Evolutionary conservation across 2,329 filamentous ascomycete species (phyloP).

Genomic region (Trichoderma pleuroti): DNA sequence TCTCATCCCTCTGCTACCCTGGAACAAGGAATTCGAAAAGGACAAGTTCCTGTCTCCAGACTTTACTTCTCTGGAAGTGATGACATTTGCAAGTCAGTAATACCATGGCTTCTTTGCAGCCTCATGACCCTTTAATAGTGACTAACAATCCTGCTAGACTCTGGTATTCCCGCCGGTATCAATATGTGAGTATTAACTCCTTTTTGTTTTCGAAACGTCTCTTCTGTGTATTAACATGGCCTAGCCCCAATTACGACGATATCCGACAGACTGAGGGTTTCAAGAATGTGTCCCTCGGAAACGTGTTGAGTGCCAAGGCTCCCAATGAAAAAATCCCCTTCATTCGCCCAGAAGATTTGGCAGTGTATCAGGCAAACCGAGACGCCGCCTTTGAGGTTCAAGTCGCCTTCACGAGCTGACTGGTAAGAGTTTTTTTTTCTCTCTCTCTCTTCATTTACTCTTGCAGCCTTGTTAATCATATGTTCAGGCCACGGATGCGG

Average conservation of each 20-base stretch:
- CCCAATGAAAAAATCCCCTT: slow-evolving; percentile 92
- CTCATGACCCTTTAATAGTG: slow-evolving; percentile 30
- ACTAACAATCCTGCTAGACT: slow-evolving; percentile 37
- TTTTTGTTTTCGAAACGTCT: not conserved
- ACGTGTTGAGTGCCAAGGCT: slow-evolving; percentile 86
- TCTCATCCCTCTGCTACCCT: slow-evolving; percentile 87
- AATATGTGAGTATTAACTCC: slow-evolving; percentile 46
- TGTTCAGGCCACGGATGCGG: slow-evolving; percentile 76
- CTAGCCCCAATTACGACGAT: slow-evolving; percentile 64
- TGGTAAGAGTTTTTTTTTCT: slow-evolving; percentile 33
- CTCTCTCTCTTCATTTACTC: not conserved
- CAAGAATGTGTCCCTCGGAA: slow-evolving; percentile 92
- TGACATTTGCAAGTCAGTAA: slow-evolving; percentile 60
- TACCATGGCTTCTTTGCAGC: not conserved
- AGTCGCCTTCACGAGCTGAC: slow-evolving; percentile 85
- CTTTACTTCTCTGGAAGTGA: slow-evolving; percentile 89
- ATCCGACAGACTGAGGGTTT: slow-evolving; percentile 81
- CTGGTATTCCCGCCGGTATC: slow-evolving; percentile 65
- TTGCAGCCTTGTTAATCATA: slow-evolving; percentile 19
- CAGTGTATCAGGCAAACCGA: slow-evolving; percentile 75
- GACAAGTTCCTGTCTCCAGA: slow-evolving; percentile 93
- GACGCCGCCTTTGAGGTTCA: slow-evolving; percentile 92
- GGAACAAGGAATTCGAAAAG: slow-evolving; percentile 87
- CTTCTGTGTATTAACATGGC: slow-evolving; percentile 18
- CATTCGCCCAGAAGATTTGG: slow-evolving; percentile 73